Evolutionary conservation across 768 basidiomycete genomes (phyloP), one percentile per base, ranked within the genome.

Genomic region (Multifurca ochricompacta): DNA sequence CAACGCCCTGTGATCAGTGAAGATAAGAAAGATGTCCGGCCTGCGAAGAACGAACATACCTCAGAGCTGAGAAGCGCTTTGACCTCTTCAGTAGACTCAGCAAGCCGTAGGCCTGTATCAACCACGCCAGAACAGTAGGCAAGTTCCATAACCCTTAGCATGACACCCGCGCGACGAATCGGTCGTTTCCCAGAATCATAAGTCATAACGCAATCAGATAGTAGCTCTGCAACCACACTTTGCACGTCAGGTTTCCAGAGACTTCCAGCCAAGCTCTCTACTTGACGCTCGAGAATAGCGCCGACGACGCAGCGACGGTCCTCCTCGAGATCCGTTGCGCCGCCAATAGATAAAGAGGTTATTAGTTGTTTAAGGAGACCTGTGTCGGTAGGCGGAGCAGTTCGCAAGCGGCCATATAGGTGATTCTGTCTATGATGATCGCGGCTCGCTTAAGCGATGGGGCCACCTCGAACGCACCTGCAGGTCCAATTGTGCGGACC

Each of bases 371-470:
- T 66, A 4, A 87, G 64, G 83, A 81, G 5, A 86, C 71, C 11
- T 74, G 69, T 5, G 68, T 64, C 0, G 80, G 68, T 7, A 71
- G 60, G 43, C 85, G 69, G 27, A 86, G 70, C 4, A 91, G 76
- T 27, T 91, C 87, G 64, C 77, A 85, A 2, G 78, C 69, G 11
- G 78, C 83, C 21, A 85, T 72, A 54, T 82, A 84, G 0, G 87
- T 83, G 21, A 82, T 69, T 18, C 81, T 72, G 56, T 89, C 85
- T 16, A 91, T 61, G 37, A 89, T 75, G 7, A 69, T 66, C 1
- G 71, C 77, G 6, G 88, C 73, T 52, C 86, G 83, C 58, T 75
- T 80, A 32, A 79, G 66, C 2, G 69, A 62, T 25, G 72, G 62
- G 11, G 70, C 72, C 0, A 68, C 49, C n/a, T 69, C 69, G 59